Evolutionary conservation across 1,284 basidiomycete species (phyloP).

Genomic region (Moesziomyces aphidis): DNA sequence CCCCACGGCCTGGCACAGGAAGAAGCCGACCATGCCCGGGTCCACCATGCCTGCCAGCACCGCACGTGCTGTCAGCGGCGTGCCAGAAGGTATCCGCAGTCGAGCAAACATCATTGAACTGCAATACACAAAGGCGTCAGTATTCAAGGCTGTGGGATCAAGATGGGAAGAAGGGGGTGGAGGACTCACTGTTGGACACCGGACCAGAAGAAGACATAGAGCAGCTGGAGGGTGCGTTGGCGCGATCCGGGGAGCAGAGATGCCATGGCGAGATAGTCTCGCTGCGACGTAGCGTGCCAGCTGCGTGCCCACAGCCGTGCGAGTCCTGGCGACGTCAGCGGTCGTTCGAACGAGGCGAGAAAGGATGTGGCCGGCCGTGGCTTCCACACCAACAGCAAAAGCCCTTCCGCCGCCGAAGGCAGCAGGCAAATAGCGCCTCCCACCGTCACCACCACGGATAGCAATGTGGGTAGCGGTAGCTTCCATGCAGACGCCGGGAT

Average conservation of each 20-base stretch:
- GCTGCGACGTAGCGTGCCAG: constrained; percentile 40
- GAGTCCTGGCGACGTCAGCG: constrained; percentile 22
- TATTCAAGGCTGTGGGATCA: background rate
- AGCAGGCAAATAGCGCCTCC: constrained; percentile 23
- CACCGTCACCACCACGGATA: constrained; percentile 4
- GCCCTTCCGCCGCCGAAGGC: constrained; percentile 13
- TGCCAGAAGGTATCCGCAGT: constrained; percentile 5
- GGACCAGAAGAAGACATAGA: constrained; percentile 45
- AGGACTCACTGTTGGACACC: constrained; percentile 39
- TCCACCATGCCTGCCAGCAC: constrained; percentile 22
- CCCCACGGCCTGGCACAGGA: constrained; percentile 29
- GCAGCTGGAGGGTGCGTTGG: constrained; percentile 12
- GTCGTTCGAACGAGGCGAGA: constrained; percentile 27
- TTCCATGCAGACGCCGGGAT: constrained; percentile 14
- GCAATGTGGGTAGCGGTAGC: constrained; percentile 17
- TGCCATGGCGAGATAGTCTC: constrained; percentile 34
- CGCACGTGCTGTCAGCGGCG: background rate
- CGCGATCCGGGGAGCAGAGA: constrained; percentile 16
- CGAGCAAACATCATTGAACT: constrained; percentile 35
- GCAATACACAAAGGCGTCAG: background rate
- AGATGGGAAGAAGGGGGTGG: background rate
- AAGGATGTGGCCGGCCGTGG: constrained; percentile 20
- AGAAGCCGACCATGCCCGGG: constrained; percentile 35
- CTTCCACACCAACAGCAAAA: constrained; percentile 16
- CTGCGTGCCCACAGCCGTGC: constrained; percentile 36